These are phyloP conservation scores for Mucor mucedo DNA, from an alignment of 371 early-diverging fungal genomes.

Conservation along the genomic window DNA sequence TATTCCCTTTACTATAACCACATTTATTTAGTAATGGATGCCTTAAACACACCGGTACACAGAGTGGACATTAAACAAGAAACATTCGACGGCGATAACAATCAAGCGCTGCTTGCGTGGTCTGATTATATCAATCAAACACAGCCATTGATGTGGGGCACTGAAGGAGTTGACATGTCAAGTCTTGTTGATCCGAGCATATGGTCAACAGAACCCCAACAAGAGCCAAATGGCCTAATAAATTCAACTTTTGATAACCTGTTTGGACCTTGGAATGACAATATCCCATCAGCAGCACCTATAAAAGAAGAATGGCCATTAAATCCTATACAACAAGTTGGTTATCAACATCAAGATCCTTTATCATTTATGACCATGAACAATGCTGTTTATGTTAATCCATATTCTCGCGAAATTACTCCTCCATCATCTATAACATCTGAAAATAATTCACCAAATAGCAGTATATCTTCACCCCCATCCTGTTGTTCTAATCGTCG, in stretches of 20 bases:
- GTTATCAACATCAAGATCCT: background rate
- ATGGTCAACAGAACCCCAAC: slow-evolving; percentile 7
- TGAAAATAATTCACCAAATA: slow-evolving; percentile 17
- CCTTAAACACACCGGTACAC: background rate
- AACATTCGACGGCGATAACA: background rate
- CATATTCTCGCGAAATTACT: slow-evolving; percentile 10
- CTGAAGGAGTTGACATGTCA: slow-evolving; percentile 12
- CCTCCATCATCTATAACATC: slow-evolving; percentile 23
- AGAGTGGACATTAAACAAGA: background rate
- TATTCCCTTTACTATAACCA: background rate
- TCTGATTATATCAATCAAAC: background rate
- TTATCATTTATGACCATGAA: background rate
- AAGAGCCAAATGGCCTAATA: background rate
- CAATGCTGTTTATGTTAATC: background rate
- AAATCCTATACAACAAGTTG: background rate
- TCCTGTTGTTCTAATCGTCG: slow-evolving; percentile 18
- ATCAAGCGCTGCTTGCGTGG: background rate
- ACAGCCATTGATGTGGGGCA: background rate
- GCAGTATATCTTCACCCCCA: slow-evolving; percentile 19
- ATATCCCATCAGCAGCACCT: slow-evolving; percentile 7
- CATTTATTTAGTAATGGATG: background rate
- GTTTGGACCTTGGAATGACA: slow-evolving; percentile 14
- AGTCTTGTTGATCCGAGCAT: slow-evolving; percentile 4
- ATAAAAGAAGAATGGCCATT: slow-evolving; percentile 27
- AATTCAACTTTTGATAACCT: slow-evolving; percentile 2